phyloP scores from a whole-genome alignment of 108 stramenopile genomes.

The Poteriospumella lacustris region DNA sequence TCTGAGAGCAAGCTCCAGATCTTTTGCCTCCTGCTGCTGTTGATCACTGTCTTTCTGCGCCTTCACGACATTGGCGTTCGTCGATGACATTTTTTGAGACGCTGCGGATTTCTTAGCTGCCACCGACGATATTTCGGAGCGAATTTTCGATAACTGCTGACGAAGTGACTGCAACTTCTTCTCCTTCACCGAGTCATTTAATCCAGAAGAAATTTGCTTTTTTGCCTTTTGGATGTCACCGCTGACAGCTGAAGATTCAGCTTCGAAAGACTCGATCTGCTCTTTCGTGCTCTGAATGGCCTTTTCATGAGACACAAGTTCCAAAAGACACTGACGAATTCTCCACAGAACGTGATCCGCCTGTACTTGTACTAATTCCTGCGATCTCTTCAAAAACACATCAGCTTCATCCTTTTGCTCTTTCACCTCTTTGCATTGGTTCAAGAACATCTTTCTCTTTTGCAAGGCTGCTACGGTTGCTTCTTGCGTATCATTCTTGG shows the following conservation, averaged over 20 bases:
- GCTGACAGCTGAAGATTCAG: conserved; percentile 51
- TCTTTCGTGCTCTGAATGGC: conserved; percentile 45
- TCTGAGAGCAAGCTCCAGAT: no score
- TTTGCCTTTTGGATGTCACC: not conserved
- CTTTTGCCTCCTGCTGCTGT: no score
- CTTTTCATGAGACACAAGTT: not conserved
- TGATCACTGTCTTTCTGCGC: no score
- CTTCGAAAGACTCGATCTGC: conserved; percentile 77
- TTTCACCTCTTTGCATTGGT: conserved; percentile 78
- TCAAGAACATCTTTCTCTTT: conserved; percentile 78
- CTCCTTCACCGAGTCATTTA: no score
- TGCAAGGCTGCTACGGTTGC: conserved; percentile 72
- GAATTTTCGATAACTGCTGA: no score
- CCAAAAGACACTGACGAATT: conserved; percentile 68
- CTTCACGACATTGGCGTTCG: no score
- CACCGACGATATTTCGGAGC: no score
- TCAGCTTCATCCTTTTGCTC: conserved; percentile 81
- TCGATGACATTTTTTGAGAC: no score
- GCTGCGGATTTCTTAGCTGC: no score
- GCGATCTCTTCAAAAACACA: conserved; percentile 63
- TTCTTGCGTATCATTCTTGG: conserved; percentile 78
- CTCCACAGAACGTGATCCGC: conserved; percentile 84
- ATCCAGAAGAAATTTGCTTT: no score
- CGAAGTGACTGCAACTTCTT: no score
- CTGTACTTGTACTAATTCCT: conserved; percentile 62